Conservation (phyloP, 441 rosid species). For the Erodium texanum region DNA sequence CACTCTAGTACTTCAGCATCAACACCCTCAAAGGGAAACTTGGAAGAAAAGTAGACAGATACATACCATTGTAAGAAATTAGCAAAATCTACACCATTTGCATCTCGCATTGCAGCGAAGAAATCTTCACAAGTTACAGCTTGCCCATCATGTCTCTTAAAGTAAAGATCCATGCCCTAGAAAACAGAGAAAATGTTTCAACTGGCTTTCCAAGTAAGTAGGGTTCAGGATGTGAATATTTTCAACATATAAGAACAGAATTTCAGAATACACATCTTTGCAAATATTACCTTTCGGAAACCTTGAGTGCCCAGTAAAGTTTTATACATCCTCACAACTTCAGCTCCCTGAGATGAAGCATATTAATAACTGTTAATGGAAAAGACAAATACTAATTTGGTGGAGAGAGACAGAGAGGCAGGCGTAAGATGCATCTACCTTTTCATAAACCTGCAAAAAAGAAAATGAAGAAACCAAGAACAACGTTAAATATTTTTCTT, state of each 20-base stretch:
- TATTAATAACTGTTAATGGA: conserved; percentile 11
- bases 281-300: conserved; percentile 64
- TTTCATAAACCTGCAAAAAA: conserved; percentile 80
- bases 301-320: conserved; percentile 83
- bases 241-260: not conserved
- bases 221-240: not conserved
- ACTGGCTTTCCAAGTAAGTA: not conserved
- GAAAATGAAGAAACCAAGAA: conserved; percentile 14
- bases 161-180: conserved; percentile 96
- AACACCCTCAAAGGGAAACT: not conserved
- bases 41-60: conserved; percentile 1
- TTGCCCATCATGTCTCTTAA: conserved; percentile 87
- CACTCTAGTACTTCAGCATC: not conserved
- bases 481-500: conserved; percentile 8
- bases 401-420: conserved; percentile 7
- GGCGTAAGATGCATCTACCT: conserved; percentile 40
- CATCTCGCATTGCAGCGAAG: conserved; percentile 91
- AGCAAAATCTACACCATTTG: conserved; percentile 80
- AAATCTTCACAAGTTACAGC: conserved; percentile 98
- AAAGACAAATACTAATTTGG: conserved; percentile 8
- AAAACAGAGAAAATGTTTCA: not conserved
- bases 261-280: conserved; percentile 1
- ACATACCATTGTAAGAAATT: conserved; percentile 82
- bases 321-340: conserved; percentile 99
- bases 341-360: conserved; percentile 71